Evolutionary conservation across 768 basidiomycete species (phyloP).

Genomic region (Boletus sensibilis): DNA sequence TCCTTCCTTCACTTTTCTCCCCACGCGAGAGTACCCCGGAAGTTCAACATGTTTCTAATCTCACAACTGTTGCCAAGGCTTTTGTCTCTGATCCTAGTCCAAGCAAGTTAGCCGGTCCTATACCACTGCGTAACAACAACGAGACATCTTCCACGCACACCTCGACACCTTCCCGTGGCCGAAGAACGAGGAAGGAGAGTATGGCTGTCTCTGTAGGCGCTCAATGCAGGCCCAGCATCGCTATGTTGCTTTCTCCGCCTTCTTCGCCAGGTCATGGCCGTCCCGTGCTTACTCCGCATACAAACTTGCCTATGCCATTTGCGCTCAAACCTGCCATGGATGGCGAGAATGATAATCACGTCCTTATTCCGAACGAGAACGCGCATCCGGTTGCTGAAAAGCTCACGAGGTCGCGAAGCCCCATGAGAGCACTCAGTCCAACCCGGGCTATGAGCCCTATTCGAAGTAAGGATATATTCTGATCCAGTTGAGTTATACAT

Average conservation of each 20-base stretch:
- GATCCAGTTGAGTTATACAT: not conserved
- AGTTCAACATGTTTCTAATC: slow-evolving; percentile 3
- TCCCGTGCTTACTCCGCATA: slow-evolving; percentile 2
- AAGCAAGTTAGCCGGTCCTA: not conserved
- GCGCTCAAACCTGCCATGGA: not conserved
- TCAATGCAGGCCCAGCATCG: slow-evolving; percentile 11
- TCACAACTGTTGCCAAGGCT: slow-evolving; percentile 12
- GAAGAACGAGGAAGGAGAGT: slow-evolving; percentile 16
- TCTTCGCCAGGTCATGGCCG: slow-evolving; percentile 13
- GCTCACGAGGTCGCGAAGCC: slow-evolving; percentile 9
- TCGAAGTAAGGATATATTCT: slow-evolving; percentile 12
- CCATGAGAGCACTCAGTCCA: slow-evolving; percentile 32
- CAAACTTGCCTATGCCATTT: slow-evolving; percentile 3
- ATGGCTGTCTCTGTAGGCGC: not conserved
- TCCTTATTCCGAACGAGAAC: slow-evolving; percentile 1
- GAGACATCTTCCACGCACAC: not conserved
- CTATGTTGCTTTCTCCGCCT: slow-evolving; percentile 29
- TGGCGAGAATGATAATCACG: not conserved
- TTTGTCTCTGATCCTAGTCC: slow-evolving; percentile 4
- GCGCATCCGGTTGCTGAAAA: not conserved
- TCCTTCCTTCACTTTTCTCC: slow-evolving; percentile 18
- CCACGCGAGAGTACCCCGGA: slow-evolving; percentile 4
- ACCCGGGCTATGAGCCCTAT: slow-evolving; percentile 30
- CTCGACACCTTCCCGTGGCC: slow-evolving; percentile 16
- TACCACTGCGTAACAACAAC: not conserved